A percentile compares a stretch with the other conserved stretches of the same genome.
Evolutionary conservation across 1,284 basidiomycete genomes (phyloP).

Genomic region (Naganishia cerealis): DNA sequence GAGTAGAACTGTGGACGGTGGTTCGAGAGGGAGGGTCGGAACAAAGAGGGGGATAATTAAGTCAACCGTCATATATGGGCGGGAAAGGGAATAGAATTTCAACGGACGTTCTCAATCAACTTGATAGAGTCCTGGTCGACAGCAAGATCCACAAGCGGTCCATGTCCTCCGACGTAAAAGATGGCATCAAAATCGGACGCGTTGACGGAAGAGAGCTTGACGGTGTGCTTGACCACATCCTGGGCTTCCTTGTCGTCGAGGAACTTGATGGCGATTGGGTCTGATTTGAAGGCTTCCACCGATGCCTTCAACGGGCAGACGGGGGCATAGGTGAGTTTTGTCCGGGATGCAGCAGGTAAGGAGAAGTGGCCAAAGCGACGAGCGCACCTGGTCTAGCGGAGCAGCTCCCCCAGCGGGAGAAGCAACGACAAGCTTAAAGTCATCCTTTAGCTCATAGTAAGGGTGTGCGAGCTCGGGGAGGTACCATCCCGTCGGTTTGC

Average conservation of each 20-base stretch:
- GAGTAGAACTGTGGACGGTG: slow-evolving; percentile 60
- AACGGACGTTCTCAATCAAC: slow-evolving; percentile 61
- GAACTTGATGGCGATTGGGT: slow-evolving; percentile 63
- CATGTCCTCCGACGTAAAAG: slow-evolving; percentile 75
- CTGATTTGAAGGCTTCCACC: slow-evolving; percentile 61
- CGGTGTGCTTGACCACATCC: slow-evolving; percentile 63
- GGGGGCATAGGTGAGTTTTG: not conserved
- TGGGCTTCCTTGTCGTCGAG: slow-evolving; percentile 63
- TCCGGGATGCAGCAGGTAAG: not conserved
- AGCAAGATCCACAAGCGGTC: slow-evolving; percentile 69
- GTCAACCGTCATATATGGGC: not conserved
- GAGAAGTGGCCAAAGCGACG: not conserved
- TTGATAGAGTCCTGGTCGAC: slow-evolving; percentile 62
- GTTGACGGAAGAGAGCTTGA: slow-evolving; percentile 65
- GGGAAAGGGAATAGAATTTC: not conserved
- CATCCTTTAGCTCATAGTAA: slow-evolving; percentile 66
- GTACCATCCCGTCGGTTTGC: slow-evolving; percentile 61
- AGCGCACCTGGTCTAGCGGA: slow-evolving; percentile 64
- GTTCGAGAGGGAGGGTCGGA: not conserved
- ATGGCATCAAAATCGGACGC: slow-evolving; percentile 67
- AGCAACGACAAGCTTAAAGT: slow-evolving; percentile 68
- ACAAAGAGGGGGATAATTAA: not conserved
- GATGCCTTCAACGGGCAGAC: slow-evolving; percentile 27
- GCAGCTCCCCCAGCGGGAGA: slow-evolving; percentile 70
- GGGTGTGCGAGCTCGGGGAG: slow-evolving; percentile 77